Evolutionary conservation across 108 stramenopile genomes (phyloP), one percentile per base, ranked within the genome.

Genomic region (Aurantiochytrium sp.): DNA sequence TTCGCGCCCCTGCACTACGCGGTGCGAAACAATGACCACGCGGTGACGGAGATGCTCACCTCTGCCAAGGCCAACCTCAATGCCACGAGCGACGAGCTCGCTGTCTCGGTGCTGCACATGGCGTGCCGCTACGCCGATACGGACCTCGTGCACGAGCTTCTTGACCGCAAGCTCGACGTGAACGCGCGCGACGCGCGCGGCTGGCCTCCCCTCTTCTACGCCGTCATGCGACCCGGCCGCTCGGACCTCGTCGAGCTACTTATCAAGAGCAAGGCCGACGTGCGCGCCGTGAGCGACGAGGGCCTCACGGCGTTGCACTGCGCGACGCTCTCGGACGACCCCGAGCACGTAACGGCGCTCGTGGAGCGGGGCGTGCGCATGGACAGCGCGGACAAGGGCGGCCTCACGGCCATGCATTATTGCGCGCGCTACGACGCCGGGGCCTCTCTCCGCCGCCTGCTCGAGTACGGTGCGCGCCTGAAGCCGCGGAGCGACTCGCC

Each of bases 131-230:
- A 81, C 2, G 73, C 73, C 6, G 73, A 81, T 24, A 22, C 45
- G 17, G 73, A 81, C 8, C 17, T 81, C 8, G 73, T 81, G 39
- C 6, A 12, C 45, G 73, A 81, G 32, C 39, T 81, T 15, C 73
- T 81, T 12, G 73, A 41, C 3, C 73, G 45, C 36, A 12, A 81
- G 17, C 19, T 81, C 12, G 39, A 81, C 45, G 73, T 81, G 39
- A 81, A 81, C 39, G 73, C 45, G 24, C 39, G 39, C 8, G 73
- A 81, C 2, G 45, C n/a, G n/a, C 39, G 73, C 6, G 73, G 73
- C 73, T 81, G 73, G 73, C 50, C 73, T 6, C 73, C 73, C n/a
- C 24, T 81, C 12, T 81, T 81, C 32, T 81, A 81, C 32, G 73
- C 73, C 12, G 73, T 48, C 27, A 81, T 81, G 73, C 73, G 73